phyloP scores from a whole-genome alignment of 768 basidiomycete genomes.

The Phylloporus rhodoxanthus region DNA sequence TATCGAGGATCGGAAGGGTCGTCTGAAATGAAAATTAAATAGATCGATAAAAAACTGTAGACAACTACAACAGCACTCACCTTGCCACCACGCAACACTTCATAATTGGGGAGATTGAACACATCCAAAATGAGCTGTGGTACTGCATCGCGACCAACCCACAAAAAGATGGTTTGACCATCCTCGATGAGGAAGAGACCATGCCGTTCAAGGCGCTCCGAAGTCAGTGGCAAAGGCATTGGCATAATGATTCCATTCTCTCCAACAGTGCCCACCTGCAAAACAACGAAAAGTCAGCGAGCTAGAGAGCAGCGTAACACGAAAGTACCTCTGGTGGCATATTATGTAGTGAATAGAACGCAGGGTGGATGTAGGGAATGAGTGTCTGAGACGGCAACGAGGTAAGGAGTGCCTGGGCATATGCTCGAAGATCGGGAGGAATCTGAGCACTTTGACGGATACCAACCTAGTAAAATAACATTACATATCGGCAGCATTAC shows the following conservation, averaged over 20 bases:
- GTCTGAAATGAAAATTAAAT: conserved; percentile 40
- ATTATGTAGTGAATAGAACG: conserved; percentile 92
- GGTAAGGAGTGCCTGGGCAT: conserved; percentile 87
- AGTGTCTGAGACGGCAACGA: conserved; percentile 87
- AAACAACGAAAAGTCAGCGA: conserved; percentile 4
- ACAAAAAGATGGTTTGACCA: conserved; percentile 95
- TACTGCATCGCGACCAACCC: conserved; percentile 98
- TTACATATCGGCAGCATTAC: not conserved
- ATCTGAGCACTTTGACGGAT: conserved; percentile 95
- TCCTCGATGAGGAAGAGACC: conserved; percentile 97
- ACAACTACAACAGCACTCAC: conserved; percentile 32
- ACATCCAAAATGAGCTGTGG: conserved; percentile 92
- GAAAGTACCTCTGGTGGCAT: conserved; percentile 82
- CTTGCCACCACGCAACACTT: conserved; percentile 90
- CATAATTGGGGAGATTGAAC: conserved; percentile 84
- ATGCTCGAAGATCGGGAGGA: conserved; percentile 92
- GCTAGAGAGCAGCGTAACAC: not conserved
- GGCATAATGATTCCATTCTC: conserved; percentile 87
- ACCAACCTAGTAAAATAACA: conserved; percentile 56
- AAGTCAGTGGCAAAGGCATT: conserved; percentile 81
- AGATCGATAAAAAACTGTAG: not conserved
- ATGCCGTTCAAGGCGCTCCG: conserved; percentile 92
- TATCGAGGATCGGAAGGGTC: conserved; percentile 86
- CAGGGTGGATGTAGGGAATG: conserved; percentile 90
- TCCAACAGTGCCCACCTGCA: conserved; percentile 83